Evolutionary conservation across 2,329 filamentous ascomycete genomes (phyloP).

Genomic region (Balansia obtecta): DNA sequence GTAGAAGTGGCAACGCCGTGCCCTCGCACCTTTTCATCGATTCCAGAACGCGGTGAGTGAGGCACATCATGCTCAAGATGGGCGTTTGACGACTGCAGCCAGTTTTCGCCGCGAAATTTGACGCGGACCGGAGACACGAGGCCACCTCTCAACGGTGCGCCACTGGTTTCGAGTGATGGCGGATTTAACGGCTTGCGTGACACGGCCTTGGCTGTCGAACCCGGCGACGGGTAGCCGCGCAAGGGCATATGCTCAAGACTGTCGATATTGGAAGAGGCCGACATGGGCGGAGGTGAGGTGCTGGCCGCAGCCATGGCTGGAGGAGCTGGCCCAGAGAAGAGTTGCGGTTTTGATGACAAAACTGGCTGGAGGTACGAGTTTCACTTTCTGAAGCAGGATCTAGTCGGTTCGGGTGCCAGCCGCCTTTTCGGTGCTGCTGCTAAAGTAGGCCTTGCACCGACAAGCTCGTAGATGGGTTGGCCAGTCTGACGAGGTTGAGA

Average conservation of each 20-base stretch:
- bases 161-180: conserved; percentile 12
- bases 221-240: conserved; percentile 2
- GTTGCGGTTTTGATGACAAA: neutral
- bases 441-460: neutral
- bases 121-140: conserved; percentile 45
- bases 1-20: neutral
- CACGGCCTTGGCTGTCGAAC: conserved; percentile 12
- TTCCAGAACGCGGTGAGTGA: conserved; percentile 13
- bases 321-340: neutral
- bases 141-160: conserved; percentile 34
- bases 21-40: conserved; percentile 5
- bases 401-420: neutral
- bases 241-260: conserved; percentile 8
- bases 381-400: neutral
- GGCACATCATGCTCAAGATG: conserved; percentile 32
- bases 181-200: conserved; percentile 25
- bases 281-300: conserved; percentile 21
- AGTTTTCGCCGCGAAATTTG: conserved; percentile 40
- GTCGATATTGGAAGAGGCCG: conserved; percentile 15
- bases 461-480: neutral
- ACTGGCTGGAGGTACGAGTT: neutral
- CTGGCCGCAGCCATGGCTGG: conserved; percentile 22
- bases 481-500: neutral
- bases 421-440: neutral
- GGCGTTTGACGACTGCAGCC: conserved; percentile 38